Evolutionary conservation across 139 green algal species (phyloP).

Genomic region (Micractinium sp.): DNA sequence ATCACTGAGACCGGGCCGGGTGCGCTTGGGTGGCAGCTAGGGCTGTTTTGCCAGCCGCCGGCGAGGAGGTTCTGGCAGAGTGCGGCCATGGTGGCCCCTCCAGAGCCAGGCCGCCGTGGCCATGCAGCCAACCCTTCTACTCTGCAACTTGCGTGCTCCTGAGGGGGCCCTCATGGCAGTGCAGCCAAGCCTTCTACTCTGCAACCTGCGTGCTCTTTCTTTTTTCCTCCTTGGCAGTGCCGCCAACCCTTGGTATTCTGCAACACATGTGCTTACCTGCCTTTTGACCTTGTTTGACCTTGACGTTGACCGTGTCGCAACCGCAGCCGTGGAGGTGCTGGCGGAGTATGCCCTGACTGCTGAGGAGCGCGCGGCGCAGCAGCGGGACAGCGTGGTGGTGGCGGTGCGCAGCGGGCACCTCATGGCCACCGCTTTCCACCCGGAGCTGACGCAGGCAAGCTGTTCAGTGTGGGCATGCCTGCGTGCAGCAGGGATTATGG

Average conservation of each 20-base stretch:
- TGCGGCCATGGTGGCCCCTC: no score
- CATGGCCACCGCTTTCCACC: constrained; percentile 97
- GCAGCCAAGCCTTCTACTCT: no score
- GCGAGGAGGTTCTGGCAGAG: no score
- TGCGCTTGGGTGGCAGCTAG: neutral
- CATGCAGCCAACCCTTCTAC: no score
- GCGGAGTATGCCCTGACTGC: constrained; percentile 72
- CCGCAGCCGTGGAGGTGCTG: constrained; percentile 84
- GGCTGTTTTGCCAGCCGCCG: neutral
- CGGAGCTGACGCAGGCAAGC: constrained; percentile 89
- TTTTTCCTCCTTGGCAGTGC: no score
- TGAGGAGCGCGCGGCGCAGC: constrained; percentile 59
- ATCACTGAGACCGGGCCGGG: constrained; percentile 76
- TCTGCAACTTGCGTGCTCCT: no score
- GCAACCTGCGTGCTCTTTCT: no score
- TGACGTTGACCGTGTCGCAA: no score
- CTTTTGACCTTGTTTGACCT: neutral
- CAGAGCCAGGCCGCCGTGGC: no score
- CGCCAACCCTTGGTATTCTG: no score
- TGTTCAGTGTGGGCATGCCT: neutral
- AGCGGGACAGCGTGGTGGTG: constrained; percentile 61
- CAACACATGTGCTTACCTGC: neutral
- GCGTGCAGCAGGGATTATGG: neutral
- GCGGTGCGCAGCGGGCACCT: constrained; percentile 85
- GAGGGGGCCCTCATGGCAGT: no score